phyloP scores from a whole-genome alignment of 495 filamentous ascomycete species.

The Hypoxylon trugodes region DNA sequence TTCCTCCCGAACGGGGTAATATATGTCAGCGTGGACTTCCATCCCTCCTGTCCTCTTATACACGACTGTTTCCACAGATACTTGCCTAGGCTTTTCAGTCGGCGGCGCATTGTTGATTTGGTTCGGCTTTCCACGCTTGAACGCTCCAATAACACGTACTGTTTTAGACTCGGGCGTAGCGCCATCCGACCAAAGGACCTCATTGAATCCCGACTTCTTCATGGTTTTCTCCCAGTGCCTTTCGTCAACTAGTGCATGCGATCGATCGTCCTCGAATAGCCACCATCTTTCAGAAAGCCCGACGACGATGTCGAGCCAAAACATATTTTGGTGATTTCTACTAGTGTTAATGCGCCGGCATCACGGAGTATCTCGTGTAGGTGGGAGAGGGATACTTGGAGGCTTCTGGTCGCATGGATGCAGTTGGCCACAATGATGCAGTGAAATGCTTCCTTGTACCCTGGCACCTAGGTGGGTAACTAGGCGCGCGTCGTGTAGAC shows the following conservation, averaged over 20 bases:
- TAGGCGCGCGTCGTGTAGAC: too few relatives aligned
- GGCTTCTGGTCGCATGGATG: constrained; percentile 58
- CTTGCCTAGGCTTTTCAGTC: not conserved
- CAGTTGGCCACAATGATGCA: constrained; percentile 58
- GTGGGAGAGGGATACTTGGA: constrained; percentile 41
- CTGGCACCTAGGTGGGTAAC: too few relatives aligned
- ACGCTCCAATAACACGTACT: constrained; percentile 1
- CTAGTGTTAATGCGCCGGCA: constrained; percentile 52
- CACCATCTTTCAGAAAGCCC: constrained; percentile 49
- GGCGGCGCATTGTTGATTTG: not conserved
- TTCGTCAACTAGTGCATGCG: constrained; percentile 46
- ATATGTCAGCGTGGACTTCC: constrained; percentile 51
- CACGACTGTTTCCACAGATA: constrained; percentile 39
- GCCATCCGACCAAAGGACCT: not conserved
- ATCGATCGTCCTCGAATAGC: constrained; percentile 53
- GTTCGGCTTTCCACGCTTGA: not conserved
- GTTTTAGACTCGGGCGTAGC: not conserved
- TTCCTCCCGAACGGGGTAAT: constrained; percentile 44
- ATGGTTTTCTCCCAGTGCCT: not conserved
- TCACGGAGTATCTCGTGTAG: constrained; percentile 47
- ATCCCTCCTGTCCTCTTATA: constrained; percentile 40
- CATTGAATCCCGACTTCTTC: constrained; percentile 1
- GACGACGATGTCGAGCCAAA: constrained; percentile 49
- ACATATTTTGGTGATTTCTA: constrained; percentile 53
- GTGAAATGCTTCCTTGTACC: constrained; percentile 33